phyloP scores from a whole-genome alignment of 345 rosid genomes.

The Gynandropsis gynandra region DNA sequence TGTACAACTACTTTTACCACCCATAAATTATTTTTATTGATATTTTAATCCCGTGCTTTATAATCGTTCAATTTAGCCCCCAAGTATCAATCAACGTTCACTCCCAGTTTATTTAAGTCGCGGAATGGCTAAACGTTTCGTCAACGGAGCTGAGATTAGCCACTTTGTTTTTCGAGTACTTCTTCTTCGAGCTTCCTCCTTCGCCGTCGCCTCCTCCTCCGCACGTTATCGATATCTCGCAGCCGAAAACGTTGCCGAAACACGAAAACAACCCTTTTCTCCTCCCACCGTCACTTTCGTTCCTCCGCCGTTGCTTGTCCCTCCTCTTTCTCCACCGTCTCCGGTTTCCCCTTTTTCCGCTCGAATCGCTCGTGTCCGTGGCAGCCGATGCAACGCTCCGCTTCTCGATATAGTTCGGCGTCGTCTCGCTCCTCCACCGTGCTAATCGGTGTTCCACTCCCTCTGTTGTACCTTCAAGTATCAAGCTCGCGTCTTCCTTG shows the following conservation, averaged over 20 bases:
- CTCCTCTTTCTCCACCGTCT: constrained; percentile 20
- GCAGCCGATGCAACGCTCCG: constrained; percentile 9
- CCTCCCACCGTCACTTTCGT: constrained; percentile 11
- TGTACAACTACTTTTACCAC: no score
- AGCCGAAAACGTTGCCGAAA: constrained; percentile 67
- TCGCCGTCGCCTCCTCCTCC: constrained; percentile 49
- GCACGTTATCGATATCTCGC: constrained; percentile 77
- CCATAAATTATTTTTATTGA: no score
- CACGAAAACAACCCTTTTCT: constrained; percentile 57
- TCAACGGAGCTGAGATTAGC: constrained; percentile 44
- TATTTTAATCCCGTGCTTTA: no score
- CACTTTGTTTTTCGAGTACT: constrained; percentile 28
- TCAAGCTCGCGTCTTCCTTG: constrained; percentile 34
- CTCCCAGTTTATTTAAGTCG: background rate
- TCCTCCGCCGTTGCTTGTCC: constrained; percentile 18
- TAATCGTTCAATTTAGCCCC: no score
- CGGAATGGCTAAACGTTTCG: constrained; percentile 30
- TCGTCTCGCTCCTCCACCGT: constrained; percentile 59
- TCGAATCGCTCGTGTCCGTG: constrained; percentile 15
- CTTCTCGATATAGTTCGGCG: constrained; percentile 21
- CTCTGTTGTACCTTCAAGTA: constrained; percentile 49
- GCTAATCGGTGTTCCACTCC: constrained; percentile 55
- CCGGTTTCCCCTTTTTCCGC: constrained; percentile 19
- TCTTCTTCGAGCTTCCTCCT: constrained; percentile 31
- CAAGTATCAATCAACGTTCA: no score